These are phyloP conservation scores for Boletus semigastroideus DNA, from an alignment of 1,284 basidiomycete species.

Conservation along the genomic window DNA sequence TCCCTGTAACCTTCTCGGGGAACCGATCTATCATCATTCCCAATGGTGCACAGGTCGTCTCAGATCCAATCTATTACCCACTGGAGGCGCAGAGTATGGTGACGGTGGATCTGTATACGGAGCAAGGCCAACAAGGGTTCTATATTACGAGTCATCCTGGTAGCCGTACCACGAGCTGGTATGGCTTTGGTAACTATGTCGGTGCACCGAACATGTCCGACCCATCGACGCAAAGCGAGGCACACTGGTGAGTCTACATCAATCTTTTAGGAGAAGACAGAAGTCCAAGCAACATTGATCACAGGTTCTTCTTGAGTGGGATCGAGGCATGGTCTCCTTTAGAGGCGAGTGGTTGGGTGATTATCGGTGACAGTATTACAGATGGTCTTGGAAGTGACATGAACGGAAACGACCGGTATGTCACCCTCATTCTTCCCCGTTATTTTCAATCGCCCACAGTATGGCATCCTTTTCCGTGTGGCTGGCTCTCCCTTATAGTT, in stretches of 20 bases:
- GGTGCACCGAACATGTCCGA: slow-evolving; percentile 6
- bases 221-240: not conserved
- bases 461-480: too few species aligned
- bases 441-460: not conserved
- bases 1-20: not conserved
- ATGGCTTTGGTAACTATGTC: slow-evolving; percentile 5
- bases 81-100: not conserved
- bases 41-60: slow-evolving; percentile 1
- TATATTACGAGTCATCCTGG: slow-evolving; percentile 6
- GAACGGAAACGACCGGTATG: slow-evolving; percentile 1
- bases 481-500: not conserved
- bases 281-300: not conserved
- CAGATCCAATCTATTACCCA: not conserved
- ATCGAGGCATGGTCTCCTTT: slow-evolving; percentile 3
- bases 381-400: slow-evolving; percentile 4
- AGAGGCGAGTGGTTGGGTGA: slow-evolving; percentile 1
- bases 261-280: not conserved
- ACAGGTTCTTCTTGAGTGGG: slow-evolving; percentile 4
- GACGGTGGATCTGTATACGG: slow-evolving; percentile 3
- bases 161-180: slow-evolving; percentile 4
- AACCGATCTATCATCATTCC: slow-evolving; percentile 4
- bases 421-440: not conserved
- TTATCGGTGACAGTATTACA: slow-evolving; percentile 7
- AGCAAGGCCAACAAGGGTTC: slow-evolving; percentile 6
- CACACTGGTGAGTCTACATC: not conserved